Evolutionary conservation across 2,329 filamentous ascomycete species (phyloP).

Genomic region (Capronia americana): DNA sequence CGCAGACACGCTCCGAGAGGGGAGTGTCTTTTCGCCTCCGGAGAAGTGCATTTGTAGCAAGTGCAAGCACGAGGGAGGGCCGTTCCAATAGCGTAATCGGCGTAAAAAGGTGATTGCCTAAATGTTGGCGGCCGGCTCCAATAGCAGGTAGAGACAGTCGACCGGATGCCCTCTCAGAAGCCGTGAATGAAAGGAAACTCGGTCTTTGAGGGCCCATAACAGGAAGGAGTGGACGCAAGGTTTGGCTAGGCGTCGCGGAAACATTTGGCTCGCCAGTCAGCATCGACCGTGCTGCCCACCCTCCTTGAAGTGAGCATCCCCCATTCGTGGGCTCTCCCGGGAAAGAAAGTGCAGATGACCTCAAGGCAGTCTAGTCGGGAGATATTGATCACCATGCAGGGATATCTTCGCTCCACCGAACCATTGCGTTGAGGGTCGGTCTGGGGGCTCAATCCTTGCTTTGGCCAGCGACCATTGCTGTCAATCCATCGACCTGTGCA

Average conservation of each 20-base stretch:
- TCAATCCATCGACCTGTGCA: conserved; percentile 39
- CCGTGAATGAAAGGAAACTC: neutral
- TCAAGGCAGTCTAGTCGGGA: conserved; percentile 7
- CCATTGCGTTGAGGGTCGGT: neutral
- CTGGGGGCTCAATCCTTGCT: conserved; percentile 34
- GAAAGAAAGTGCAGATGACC: conserved; percentile 2
- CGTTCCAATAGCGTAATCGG: neutral
- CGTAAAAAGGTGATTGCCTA: neutral
- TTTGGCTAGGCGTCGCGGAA: conserved; percentile 8
- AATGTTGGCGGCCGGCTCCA: conserved; percentile 2
- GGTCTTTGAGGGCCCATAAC: neutral
- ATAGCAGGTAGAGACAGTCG: neutral
- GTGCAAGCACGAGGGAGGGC: conserved; percentile 10
- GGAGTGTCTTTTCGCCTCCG: neutral
- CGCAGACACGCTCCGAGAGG: conserved; percentile 18
- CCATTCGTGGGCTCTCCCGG: conserved; percentile 8
- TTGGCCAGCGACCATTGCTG: conserved; percentile 40
- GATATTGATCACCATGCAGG: conserved; percentile 7
- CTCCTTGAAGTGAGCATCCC: neutral
- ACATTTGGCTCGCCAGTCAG: conserved; percentile 15
- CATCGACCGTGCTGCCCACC: neutral
- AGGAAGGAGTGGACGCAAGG: neutral
- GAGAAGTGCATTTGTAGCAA: conserved; percentile 1
- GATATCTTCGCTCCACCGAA: conserved; percentile 4
- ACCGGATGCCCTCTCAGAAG: neutral